phyloP scores from a whole-genome alignment of 305 asterid species.

The Andrographis paniculata region DNA sequence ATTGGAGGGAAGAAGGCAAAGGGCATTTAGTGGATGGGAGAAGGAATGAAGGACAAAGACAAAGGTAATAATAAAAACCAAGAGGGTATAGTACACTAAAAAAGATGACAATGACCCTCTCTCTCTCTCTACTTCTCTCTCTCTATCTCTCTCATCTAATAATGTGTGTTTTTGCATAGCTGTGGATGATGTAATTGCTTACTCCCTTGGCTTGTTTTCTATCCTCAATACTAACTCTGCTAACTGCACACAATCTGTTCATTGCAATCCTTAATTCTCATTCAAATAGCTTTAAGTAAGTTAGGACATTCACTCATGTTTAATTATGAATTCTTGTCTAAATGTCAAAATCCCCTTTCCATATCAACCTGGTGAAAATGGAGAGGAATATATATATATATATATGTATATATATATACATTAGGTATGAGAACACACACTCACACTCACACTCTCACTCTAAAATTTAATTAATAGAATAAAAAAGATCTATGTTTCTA shows the following conservation, averaged over 20 bases:
- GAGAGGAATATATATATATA: background rate
- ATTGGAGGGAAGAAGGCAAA: constrained; percentile 27
- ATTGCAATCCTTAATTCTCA: too few relatives aligned
- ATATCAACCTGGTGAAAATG: too few relatives aligned
- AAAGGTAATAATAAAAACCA: constrained; percentile 46
- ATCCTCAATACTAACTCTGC: too few relatives aligned
- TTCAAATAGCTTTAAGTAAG: constrained; percentile 12
- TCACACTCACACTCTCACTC: background rate
- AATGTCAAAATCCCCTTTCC: constrained; percentile 19
- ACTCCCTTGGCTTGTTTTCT: constrained; percentile 3
- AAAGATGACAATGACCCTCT: constrained; percentile 57
- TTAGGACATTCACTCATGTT: constrained; percentile 23
- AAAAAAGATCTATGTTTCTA: too few relatives aligned
- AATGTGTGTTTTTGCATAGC: constrained; percentile 25
- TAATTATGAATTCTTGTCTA: constrained; percentile 22
- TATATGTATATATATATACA: too few relatives aligned
- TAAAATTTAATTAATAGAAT: too few relatives aligned
- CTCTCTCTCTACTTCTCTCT: too few relatives aligned
- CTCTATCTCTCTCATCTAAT: constrained; percentile 33
- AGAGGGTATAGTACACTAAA: constrained; percentile 59
- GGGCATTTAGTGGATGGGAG: constrained; percentile 48
- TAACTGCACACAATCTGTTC: too few relatives aligned
- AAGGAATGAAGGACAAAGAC: constrained; percentile 68
- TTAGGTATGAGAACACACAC: background rate
- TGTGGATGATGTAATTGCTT: background rate